Base-by-base conservation (phyloP, 257 asterid genomes). In the Fraxinus excelsior region DNA sequence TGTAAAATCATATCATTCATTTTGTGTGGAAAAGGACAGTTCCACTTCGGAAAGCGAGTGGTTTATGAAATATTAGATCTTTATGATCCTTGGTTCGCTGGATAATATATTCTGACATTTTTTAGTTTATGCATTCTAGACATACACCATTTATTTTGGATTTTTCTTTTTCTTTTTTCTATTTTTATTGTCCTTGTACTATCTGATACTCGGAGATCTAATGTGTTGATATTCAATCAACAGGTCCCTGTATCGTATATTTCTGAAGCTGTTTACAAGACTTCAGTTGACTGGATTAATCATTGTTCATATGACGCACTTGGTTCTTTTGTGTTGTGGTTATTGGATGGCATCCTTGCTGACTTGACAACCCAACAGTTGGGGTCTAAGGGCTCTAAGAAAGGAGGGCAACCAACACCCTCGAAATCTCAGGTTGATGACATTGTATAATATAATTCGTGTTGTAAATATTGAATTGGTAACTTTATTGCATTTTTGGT, bases 221-320 rank as follows among this genome's bases (percentile, higher is more conserved):
- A 29, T 75, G 70, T 32, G 51, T 66, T 78, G 19, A n/a, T 74
- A 72, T 9, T 7, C 56, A 4, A 72, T 69, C 46, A 29, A 28
- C 87, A 94, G 98, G 86, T 94, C 65, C 98, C 97, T 32, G 79
- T 91, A 76, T 90, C 90, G 67, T 89, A 85, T 78, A 79, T 94
- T 31, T 82, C 91, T 28, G 94, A 94, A 66, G 72, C 86, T 71
- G 96, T 92, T 73, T 88, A 89, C 86, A 92, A 82, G 87, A 87
- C 91, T 16, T 89, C 98, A 35, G 89, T 82, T 78, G 97, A 92
- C 74, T 94, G 98, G 97, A 88, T 94, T 82, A 92, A 81, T 80
- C 88, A 90, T 42, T 88, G 86, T 29, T 88, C 97, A n/a, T 31
- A 76, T 11, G 97, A 89, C 76, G 91, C 94, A 67, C 88, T 94